Base-by-base conservation (phyloP, 2,329 filamentous ascomycete species). In the Chaetomium globosum region DNA sequence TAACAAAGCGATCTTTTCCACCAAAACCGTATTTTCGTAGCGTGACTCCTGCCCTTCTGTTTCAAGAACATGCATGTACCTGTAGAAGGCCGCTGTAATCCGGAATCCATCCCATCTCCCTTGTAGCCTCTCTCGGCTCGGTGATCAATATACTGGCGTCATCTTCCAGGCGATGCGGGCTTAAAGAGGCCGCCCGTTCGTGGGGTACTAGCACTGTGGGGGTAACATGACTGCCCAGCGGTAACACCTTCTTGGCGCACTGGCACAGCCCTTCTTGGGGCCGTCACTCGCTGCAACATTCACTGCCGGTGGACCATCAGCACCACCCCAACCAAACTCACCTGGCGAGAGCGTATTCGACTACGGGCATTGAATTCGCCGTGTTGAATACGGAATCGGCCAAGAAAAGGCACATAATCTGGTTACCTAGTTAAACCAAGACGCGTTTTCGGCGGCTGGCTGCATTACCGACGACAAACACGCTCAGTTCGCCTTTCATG, bases 321-420 rank as follows among this genome's bases (percentile, higher is more conserved):
- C 46, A 48, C n/a, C 46, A 43, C 16, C 39, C 39, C 39, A 43
- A 43, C 39, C 1, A 9, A 6, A 48, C 5, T 48, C 10, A 9
- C 46, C 19, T n/a, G n/a, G 46, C 12, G 46, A 48, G 46, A 48
- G 46, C 46, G 46, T 48, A 48, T 48, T 48, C 46, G 46, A 48
- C 46, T 12, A 48, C 46, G 46, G 46, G 46, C 46, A 48, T 48
- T 9, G 6, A 23, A 23, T 23, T 23, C 49, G 23, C 39, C 39
- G 49, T 28, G 26, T 30, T 28, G 49, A 8, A 28, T 52, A 13
- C 13, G 49, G 49, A 52, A 52, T 52, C 49, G 46, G n/a, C 23
- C 46, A 48, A 52, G 10, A 46, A 36, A 30, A 46, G 10, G 55
- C 9, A 55, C 52, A 36, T 31, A 36, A 31, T 5, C 19, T 26